A percentile compares a stretch with the other conserved stretches of the same genome.
Evolutionary conservation across 108 stramenopile species (phyloP).

Genomic region (Phaeodactylum tricornutum): DNA sequence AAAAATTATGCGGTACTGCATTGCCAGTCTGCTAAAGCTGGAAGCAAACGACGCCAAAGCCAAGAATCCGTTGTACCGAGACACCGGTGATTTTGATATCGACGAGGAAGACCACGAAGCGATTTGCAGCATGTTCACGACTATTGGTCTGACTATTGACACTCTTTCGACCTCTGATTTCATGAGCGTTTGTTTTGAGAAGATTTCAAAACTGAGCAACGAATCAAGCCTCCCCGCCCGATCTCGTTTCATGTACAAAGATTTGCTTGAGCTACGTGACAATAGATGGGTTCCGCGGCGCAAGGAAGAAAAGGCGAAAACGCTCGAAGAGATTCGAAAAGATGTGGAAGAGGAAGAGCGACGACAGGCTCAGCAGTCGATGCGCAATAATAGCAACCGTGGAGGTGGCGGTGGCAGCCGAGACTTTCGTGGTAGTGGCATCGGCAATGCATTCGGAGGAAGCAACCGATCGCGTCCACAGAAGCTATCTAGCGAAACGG

Average conservation of each 20-base stretch:
- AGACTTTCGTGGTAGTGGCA: conserved; percentile 13
- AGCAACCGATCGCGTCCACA: conserved; percentile 1
- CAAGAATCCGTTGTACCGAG: conserved; percentile 35
- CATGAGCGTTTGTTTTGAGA: conserved; percentile 61
- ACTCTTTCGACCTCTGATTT: conserved; percentile 33
- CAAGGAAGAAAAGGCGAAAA: conserved; percentile 89
- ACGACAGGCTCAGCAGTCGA: conserved; percentile 41
- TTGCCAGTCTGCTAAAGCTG: conserved; percentile 67
- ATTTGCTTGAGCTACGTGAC: conserved; percentile 81
- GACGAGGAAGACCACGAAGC: conserved; percentile 92
- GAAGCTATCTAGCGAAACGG: conserved; percentile 33
- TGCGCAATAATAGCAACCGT: conserved; percentile 16
- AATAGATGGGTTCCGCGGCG: conserved; percentile 87
- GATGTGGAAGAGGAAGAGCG: conserved; percentile 75
- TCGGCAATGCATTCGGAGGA: conserved; percentile 9
- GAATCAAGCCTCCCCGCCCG: conserved; percentile 59
- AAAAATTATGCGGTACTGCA: conserved; percentile 88
- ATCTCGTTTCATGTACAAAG: conserved; percentile 92
- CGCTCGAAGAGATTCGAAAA: conserved; percentile 81
- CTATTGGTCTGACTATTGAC: conserved; percentile 79
- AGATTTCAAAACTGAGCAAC: conserved; percentile 42
- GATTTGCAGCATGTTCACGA: conserved; percentile 69
- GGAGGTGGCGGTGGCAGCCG: conserved; percentile 29
- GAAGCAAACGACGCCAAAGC: conserved; percentile 38
- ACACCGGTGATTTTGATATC: conserved; percentile 45